These are phyloP conservation scores for Fusarium brevicatenulatum DNA, from an alignment of 2,329 filamentous ascomycete species.

Conservation along the genomic window DNA sequence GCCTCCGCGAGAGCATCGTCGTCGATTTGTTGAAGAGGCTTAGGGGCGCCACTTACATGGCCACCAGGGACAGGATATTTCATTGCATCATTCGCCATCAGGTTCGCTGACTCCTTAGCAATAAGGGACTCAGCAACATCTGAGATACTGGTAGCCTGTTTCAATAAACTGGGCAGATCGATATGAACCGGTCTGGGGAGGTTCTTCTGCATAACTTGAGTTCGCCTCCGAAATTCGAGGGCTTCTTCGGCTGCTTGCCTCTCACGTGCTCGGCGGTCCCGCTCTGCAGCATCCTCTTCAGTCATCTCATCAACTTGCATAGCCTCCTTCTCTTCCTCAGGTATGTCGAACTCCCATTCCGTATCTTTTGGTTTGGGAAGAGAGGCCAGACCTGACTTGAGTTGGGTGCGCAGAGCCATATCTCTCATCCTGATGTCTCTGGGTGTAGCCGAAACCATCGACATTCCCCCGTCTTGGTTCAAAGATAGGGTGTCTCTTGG, in stretches of 20 bases:
- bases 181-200: slow-evolving; percentile 81
- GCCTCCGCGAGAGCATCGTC: slow-evolving; percentile 80
- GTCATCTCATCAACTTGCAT: slow-evolving; percentile 57
- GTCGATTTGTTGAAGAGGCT: slow-evolving; percentile 70
- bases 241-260: slow-evolving; percentile 78
- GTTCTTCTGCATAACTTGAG: slow-evolving; percentile 87
- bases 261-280: slow-evolving; percentile 81
- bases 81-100: slow-evolving; percentile 84
- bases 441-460: slow-evolving; percentile 78
- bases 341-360: slow-evolving; percentile 93
- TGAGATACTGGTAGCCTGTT: slow-evolving; percentile 66
- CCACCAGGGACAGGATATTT: slow-evolving; percentile 77
- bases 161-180: slow-evolving; percentile 75
- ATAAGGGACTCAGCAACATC: slow-evolving; percentile 77
- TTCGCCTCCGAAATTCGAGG: slow-evolving; percentile 83
- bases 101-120: slow-evolving; percentile 77
- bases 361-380: slow-evolving; percentile 92
- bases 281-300: slow-evolving; percentile 72
- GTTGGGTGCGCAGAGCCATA: slow-evolving; percentile 71
- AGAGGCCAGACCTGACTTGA: slow-evolving; percentile 79
- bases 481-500: slow-evolving; percentile 88
- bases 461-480: slow-evolving; percentile 76
- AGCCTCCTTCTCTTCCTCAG: slow-evolving; percentile 79
- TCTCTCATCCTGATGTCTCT: slow-evolving; percentile 79
- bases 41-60: slow-evolving; percentile 70